Conservation (phyloP, 2,329 filamentous ascomycete genomes). For the Apiospora phragmitis region DNA sequence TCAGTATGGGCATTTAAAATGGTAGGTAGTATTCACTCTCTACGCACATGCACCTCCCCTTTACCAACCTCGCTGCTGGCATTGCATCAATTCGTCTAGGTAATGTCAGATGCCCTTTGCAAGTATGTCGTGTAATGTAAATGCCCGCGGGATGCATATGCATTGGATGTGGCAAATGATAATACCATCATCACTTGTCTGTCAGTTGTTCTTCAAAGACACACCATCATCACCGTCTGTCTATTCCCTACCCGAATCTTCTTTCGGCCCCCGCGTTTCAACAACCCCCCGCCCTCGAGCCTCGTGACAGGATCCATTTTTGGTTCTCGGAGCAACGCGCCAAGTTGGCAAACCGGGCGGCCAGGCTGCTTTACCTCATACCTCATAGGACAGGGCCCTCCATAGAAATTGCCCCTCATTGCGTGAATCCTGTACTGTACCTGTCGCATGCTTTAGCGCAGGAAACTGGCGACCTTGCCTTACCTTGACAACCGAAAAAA, state of each 20-base stretch:
- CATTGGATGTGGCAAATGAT: neutral
- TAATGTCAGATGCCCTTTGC: no score
- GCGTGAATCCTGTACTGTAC: neutral
- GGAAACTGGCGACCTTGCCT: neutral
- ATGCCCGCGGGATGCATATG: no score
- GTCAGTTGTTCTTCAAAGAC: neutral
- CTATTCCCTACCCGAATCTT: neutral
- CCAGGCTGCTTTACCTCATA: neutral
- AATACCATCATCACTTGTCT: neutral
- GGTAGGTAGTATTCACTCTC: neutral
- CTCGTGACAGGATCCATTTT: slow-evolving; percentile 3
- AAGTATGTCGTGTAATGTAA: no score
- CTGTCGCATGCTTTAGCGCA: slow-evolving; percentile 1
- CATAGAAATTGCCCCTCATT: neutral
- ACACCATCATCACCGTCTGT: neutral
- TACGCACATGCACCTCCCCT: no score
- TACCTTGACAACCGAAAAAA: neutral
- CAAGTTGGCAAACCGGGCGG: slow-evolving; percentile 1
- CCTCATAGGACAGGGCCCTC: neutral
- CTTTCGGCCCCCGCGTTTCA: neutral
- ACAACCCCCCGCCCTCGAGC: neutral
- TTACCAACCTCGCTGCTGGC: neutral
- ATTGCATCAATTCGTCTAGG: neutral
- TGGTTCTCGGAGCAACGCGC: slow-evolving; percentile 5
- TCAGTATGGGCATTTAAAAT: neutral